These are phyloP conservation scores for Moesziomyces parantarcticus DNA, from an alignment of 1,284 basidiomycete species.

Conservation along the genomic window DNA sequence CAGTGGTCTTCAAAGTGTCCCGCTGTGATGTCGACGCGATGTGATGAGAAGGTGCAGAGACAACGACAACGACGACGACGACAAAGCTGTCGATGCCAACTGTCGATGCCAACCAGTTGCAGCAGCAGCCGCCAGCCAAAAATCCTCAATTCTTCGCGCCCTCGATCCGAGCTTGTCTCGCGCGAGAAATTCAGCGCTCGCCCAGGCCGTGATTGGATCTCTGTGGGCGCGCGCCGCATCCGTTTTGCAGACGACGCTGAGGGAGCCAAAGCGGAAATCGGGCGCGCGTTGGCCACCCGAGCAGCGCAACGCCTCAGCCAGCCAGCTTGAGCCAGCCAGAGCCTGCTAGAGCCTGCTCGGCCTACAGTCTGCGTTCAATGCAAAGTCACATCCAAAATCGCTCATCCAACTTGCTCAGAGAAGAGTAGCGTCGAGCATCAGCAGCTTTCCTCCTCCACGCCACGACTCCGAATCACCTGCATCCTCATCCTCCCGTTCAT, in stretches of 20 bases:
- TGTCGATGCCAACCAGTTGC: not conserved
- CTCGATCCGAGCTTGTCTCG: slow-evolving; percentile 3
- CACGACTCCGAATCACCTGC: not conserved
- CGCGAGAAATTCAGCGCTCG: slow-evolving; percentile 9
- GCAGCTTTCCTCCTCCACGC: slow-evolving; percentile 4
- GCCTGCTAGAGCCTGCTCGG: too few relatives aligned
- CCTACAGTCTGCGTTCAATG: too few relatives aligned
- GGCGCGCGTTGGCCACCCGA: slow-evolving; percentile 16
- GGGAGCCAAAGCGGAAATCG: slow-evolving; percentile 11
- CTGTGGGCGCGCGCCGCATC: slow-evolving; percentile 5
- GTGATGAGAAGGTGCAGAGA: not conserved
- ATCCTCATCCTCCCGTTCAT: not conserved
- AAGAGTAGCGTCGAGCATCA: slow-evolving; percentile 1
- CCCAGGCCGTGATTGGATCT: not conserved
- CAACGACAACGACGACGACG: not conserved
- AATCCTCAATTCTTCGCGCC: not conserved
- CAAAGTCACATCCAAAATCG: not conserved
- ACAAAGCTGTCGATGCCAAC: not conserved
- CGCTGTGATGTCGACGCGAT: not conserved
- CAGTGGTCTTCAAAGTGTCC: too few relatives aligned
- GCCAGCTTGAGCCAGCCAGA: too few relatives aligned
- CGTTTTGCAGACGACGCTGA: slow-evolving; percentile 2
- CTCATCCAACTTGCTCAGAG: not conserved
- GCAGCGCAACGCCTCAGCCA: not conserved
- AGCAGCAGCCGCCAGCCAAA: not conserved